Evolutionary conservation across 345 rosid species (phyloP).

Genomic region (Laguncularia racemosa): DNA sequence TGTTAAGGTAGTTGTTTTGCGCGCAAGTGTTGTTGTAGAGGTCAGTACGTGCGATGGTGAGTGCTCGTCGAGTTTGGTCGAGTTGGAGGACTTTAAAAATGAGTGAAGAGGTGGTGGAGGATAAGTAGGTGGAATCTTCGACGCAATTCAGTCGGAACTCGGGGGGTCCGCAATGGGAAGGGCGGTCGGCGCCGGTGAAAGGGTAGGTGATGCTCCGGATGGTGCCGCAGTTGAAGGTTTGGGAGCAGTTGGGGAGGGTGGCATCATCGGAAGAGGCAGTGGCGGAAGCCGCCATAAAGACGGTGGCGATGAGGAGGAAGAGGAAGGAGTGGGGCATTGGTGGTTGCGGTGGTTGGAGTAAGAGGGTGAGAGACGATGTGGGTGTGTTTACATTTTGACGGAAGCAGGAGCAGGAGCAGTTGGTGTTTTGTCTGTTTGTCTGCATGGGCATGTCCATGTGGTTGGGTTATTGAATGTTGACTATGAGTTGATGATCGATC

Average conservation of each 20-base stretch:
- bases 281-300: not conserved
- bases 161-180: slow-evolving; percentile 35
- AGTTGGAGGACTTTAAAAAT: slow-evolving; percentile 17
- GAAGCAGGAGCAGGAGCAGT: not conserved
- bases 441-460: no score
- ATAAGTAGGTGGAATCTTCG: slow-evolving; percentile 5
- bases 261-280: not conserved
- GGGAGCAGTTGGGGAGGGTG: slow-evolving; percentile 11
- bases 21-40: slow-evolving; percentile 23
- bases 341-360: not conserved
- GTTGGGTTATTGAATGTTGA: slow-evolving; percentile 5
- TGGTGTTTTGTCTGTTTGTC: not conserved
- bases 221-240: slow-evolving; percentile 26
- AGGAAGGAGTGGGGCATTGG: not conserved
- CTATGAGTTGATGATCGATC: not conserved
- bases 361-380: not conserved
- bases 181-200: slow-evolving; percentile 41
- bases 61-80: slow-evolving; percentile 11
- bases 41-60: slow-evolving; percentile 21
- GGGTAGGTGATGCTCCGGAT: slow-evolving; percentile 29
- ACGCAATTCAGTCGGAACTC: slow-evolving; percentile 27
- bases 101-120: slow-evolving; percentile 5
- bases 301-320: not conserved
- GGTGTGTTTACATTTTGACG: not conserved
- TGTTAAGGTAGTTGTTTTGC: slow-evolving; percentile 1